Evolutionary conservation across 306 rosid species (phyloP).

Genomic region (Vachellia collinsii): DNA sequence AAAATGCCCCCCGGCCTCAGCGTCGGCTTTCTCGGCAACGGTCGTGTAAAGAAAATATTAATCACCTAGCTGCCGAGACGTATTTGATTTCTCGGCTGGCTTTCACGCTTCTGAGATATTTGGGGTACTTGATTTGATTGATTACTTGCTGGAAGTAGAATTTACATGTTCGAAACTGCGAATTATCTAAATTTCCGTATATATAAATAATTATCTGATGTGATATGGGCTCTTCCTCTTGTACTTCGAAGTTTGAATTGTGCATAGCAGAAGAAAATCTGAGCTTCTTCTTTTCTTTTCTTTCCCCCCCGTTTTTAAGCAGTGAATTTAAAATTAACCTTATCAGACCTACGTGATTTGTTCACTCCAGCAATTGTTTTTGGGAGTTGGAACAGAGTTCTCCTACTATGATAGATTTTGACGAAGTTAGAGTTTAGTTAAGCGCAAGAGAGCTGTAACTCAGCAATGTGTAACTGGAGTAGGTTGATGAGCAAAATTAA

Average conservation of each 20-base stretch:
- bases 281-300: background rate
- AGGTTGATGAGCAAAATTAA: background rate
- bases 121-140: conserved; percentile 57
- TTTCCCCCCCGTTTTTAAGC: background rate
- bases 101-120: conserved; percentile 80
- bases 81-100: conserved; percentile 67
- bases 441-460: background rate
- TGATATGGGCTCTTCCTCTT: background rate
- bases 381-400: background rate
- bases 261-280: background rate
- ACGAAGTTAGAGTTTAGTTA: background rate
- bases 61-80: conserved; percentile 78
- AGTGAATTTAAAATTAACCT: background rate
- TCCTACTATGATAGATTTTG: background rate
- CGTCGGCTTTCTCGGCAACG: conserved; percentile 29
- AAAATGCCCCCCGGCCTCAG: background rate
- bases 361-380: background rate
- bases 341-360: background rate
- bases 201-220: background rate
- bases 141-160: background rate
- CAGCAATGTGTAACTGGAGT: background rate
- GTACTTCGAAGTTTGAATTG: background rate
- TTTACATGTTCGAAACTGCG: background rate
- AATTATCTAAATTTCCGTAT: background rate
- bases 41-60: conserved; percentile 36